Percentiles rank a stretch among this genome's conserved stretches.
phyloP scores from a whole-genome alignment of 441 rosid genomes.

The Gossypium schwendimanii region DNA sequence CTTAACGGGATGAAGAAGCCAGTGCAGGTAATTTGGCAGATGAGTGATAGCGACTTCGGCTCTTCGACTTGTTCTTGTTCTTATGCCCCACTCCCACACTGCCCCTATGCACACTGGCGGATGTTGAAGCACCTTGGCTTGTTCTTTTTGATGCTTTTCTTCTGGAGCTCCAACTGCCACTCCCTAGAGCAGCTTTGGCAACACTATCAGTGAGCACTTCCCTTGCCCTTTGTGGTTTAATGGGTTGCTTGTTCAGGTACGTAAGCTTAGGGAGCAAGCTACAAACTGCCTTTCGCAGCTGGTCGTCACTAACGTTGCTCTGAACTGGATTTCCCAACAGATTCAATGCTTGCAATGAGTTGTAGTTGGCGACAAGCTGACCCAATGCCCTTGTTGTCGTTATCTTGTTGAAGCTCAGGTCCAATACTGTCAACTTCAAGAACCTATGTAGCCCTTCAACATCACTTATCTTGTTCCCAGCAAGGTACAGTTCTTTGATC shows the following conservation, averaged over 20 bases:
- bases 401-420: conserved; percentile 91
- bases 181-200: conserved; percentile 70
- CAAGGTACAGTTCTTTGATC: conserved; percentile 81
- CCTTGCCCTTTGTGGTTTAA: conserved; percentile 67
- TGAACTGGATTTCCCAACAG: conserved; percentile 81
- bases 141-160: conserved; percentile 33
- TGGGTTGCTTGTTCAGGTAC: conserved; percentile 78
- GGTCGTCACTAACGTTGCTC: conserved; percentile 70
- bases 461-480: conserved; percentile 87
- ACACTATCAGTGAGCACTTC: conserved; percentile 63
- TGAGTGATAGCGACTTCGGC: conserved; percentile 26
- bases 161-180: conserved; percentile 27
- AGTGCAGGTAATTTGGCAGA: conserved; percentile 30
- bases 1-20: conserved; percentile 27
- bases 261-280: conserved; percentile 69
- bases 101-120: conserved; percentile 31
- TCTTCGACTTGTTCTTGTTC: conserved; percentile 34
- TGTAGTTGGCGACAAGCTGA: conserved; percentile 88
- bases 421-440: conserved; percentile 70
- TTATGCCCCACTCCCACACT: conserved; percentile 22
- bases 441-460: conserved; percentile 87
- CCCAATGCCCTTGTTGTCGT: conserved; percentile 76
- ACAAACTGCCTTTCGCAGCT: conserved; percentile 68
- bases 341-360: conserved; percentile 72
- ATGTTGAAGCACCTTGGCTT: conserved; percentile 23